Conservation (phyloP, 108 stramenopile genomes). For the Skeletonema marinoi region DNA sequence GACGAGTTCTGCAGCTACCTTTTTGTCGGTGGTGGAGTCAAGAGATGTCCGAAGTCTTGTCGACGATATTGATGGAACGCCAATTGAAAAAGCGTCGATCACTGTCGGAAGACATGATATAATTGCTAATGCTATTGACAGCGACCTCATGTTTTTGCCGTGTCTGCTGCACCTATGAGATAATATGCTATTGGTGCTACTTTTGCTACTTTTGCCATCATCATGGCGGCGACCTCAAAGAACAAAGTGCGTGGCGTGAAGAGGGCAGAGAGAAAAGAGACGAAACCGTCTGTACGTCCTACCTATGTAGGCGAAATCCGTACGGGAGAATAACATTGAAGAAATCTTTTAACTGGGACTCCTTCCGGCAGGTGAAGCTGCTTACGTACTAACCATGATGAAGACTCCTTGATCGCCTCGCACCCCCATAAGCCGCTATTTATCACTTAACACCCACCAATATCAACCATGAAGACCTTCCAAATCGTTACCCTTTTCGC, state of each 20-base stretch:
- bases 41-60: neutral
- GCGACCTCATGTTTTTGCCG: neutral
- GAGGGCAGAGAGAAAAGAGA: neutral
- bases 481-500: constrained; percentile 78
- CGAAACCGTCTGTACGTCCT: neutral
- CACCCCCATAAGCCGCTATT: neutral
- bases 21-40: neutral
- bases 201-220: neutral
- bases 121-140: neutral
- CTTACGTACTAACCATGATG: neutral
- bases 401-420: neutral
- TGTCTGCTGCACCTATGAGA: neutral
- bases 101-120: neutral
- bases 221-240: neutral
- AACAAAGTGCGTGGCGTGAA: neutral
- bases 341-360: neutral
- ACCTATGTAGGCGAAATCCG: neutral
- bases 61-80: neutral
- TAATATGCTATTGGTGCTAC: too few species aligned
- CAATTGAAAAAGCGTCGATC: neutral
- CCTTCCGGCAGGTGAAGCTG: neutral
- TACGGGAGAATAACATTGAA: neutral
- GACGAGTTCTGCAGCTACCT: constrained; percentile 12
- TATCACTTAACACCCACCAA: constrained; percentile 16
- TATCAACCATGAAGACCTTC: constrained; percentile 81